Conservation (phyloP, 75 land plant genomes). For the Cryptomeria japonica region DNA sequence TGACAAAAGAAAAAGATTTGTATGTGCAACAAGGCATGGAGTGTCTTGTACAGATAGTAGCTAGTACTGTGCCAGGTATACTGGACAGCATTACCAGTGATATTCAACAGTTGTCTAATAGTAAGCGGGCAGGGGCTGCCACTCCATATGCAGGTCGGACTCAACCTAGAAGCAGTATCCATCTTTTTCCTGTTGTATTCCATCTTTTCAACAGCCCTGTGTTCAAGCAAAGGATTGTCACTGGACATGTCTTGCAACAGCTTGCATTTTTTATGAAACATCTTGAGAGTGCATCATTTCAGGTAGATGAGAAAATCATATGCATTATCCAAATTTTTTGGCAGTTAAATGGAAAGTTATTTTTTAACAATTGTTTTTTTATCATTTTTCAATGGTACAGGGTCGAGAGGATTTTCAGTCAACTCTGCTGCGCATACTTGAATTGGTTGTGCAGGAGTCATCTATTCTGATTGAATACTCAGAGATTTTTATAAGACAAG, state of each 20-base stretch:
- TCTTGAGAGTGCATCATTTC: conserved; percentile 67
- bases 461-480: conserved; percentile 48
- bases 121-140: conserved; percentile 60
- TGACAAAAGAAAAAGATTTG: conserved; percentile 81
- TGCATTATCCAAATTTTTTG: not conserved
- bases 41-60: conserved; percentile 67
- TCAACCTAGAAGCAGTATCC: conserved; percentile 54
- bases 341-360: not conserved
- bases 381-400: conserved; percentile 43
- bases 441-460: conserved; percentile 76
- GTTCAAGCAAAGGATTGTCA: conserved; percentile 65
- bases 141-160: conserved; percentile 38
- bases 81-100: conserved; percentile 82
- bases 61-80: conserved; percentile 63
- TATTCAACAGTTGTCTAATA: conserved; percentile 71
- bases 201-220: conserved; percentile 81
- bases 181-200: conserved; percentile 81
- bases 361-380: conserved; percentile 7
- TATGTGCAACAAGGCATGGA: conserved; percentile 82
- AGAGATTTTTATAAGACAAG: conserved; percentile 49
- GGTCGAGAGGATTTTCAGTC: conserved; percentile 97
- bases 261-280: conserved; percentile 70
- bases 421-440: conserved; percentile 79
- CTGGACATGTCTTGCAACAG: conserved; percentile 59
- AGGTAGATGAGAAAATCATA: conserved; percentile 39